These are phyloP conservation scores for Yamagishiella unicocca DNA, from an alignment of 139 green algal species.

Conservation along the genomic window DNA sequence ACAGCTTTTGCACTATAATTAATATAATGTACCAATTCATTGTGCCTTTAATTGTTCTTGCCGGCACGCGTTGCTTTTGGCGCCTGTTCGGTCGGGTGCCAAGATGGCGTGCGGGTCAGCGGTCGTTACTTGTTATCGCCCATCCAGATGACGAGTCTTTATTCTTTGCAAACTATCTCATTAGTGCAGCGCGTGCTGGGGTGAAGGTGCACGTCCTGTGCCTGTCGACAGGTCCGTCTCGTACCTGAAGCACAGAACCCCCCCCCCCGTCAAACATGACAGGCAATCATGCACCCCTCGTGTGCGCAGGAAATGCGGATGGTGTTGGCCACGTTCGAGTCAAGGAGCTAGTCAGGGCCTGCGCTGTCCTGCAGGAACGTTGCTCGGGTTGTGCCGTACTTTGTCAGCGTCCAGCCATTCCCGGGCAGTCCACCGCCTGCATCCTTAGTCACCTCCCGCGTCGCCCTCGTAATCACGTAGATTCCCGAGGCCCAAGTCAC, in stretches of 20 bases:
- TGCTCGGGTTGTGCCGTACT: too few relatives aligned
- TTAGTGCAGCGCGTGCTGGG: not conserved
- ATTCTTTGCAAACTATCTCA: conserved; percentile 66
- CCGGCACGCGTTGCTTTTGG: not conserved
- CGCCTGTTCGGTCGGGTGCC: not conserved
- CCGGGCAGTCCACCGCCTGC: too few relatives aligned
- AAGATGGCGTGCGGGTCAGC: not conserved
- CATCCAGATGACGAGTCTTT: conserved; percentile 78
- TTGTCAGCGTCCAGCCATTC: too few relatives aligned
- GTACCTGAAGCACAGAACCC: not conserved
- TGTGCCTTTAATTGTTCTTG: not conserved
- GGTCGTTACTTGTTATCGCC: conserved; percentile 62
- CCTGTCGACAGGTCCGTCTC: conserved; percentile 51
- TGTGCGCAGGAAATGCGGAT: conserved; percentile 60
- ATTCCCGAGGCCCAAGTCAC: not conserved
- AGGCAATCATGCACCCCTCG: not conserved
- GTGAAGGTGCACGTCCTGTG: conserved; percentile 55
- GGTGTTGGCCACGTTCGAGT: conserved; percentile 53
- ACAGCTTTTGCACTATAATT: too few relatives aligned
- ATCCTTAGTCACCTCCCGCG: too few relatives aligned
- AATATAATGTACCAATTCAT: not conserved
- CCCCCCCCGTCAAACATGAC: too few relatives aligned
- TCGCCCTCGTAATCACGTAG: too few relatives aligned
- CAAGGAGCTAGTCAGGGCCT: conserved; percentile 59
- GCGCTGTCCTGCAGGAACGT: not conserved